Conservation (phyloP, 2,329 filamentous ascomycete species). For the Diaporthe velutina region DNA sequence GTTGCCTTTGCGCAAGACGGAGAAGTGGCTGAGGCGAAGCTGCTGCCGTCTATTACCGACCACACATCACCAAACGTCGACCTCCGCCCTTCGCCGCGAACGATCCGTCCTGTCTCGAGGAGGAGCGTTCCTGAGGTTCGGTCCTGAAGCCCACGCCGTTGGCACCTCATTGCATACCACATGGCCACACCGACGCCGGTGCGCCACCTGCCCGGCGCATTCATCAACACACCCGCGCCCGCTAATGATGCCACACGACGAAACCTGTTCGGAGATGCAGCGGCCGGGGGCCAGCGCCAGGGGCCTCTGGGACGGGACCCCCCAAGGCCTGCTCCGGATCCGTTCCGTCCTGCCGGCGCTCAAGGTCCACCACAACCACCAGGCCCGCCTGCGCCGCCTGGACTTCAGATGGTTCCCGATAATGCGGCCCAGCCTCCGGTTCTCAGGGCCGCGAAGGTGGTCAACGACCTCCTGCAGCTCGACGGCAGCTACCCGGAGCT, state of each 20-base stretch:
- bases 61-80: not conserved
- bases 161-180: constrained; percentile 33
- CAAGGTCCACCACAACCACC: constrained; percentile 50
- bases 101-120: not conserved
- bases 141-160: constrained; percentile 12
- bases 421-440: constrained; percentile 68
- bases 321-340: constrained; percentile 29
- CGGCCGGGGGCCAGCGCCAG: constrained; percentile 36
- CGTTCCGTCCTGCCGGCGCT: constrained; percentile 42
- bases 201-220: constrained; percentile 81
- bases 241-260: constrained; percentile 63
- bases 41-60: constrained; percentile 14
- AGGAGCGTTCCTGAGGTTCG: not conserved
- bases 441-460: constrained; percentile 83
- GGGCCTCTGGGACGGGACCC: constrained; percentile 39
- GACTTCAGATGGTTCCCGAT: constrained; percentile 55
- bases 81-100: not conserved
- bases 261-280: constrained; percentile 59
- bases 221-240: constrained; percentile 79
- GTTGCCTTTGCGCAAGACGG: constrained; percentile 36
- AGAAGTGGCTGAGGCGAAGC: constrained; percentile 25
- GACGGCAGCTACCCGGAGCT: constrained; percentile 90
- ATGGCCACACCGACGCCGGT: constrained; percentile 77
- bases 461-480: constrained; percentile 81
- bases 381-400: constrained; percentile 49